Percentiles rank a stretch among this genome's conserved stretches.
phyloP scores from a whole-genome alignment of 805 yeast genomes.

The Hanseniaspora hatyaiensis region DNA sequence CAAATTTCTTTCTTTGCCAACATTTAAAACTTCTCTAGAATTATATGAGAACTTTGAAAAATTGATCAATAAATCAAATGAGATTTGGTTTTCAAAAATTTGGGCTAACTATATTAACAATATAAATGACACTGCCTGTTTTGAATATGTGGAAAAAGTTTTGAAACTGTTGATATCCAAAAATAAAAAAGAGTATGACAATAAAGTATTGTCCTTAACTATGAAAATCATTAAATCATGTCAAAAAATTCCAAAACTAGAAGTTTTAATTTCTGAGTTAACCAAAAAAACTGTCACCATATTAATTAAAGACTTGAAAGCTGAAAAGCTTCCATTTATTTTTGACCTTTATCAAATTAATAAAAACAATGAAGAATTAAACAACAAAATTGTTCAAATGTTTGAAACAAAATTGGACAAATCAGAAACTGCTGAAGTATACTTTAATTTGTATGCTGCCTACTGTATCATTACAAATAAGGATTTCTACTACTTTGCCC shows the following conservation, averaged over 20 bases:
- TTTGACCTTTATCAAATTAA: slow-evolving; percentile 1
- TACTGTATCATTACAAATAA: slow-evolving; percentile 2
- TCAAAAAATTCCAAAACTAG: too few relatives aligned
- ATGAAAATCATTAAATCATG: background rate
- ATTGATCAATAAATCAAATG: background rate
- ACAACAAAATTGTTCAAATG: background rate
- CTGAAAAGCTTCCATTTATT: background rate
- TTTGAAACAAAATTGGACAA: background rate
- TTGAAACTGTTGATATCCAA: background rate
- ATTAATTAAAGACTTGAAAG: background rate
- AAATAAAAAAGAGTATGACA: background rate
- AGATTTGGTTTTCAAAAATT: background rate
- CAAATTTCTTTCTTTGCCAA: slow-evolving; percentile 7
- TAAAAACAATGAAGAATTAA: background rate
- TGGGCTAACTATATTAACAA: slow-evolving; percentile 12
- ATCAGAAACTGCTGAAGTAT: background rate
- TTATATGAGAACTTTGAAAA: slow-evolving; percentile 4
- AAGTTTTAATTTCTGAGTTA: too few relatives aligned
- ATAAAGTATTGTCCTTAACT: background rate
- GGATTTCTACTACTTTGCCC: background rate
- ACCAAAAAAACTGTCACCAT: background rate
- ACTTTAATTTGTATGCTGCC: background rate
- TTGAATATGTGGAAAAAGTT: background rate
- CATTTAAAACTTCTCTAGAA: slow-evolving; percentile 9
- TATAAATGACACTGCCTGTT: slow-evolving; percentile 4